phyloP scores from a whole-genome alignment of 2,329 filamentous ascomycete genomes.

The Coniella vitis region DNA sequence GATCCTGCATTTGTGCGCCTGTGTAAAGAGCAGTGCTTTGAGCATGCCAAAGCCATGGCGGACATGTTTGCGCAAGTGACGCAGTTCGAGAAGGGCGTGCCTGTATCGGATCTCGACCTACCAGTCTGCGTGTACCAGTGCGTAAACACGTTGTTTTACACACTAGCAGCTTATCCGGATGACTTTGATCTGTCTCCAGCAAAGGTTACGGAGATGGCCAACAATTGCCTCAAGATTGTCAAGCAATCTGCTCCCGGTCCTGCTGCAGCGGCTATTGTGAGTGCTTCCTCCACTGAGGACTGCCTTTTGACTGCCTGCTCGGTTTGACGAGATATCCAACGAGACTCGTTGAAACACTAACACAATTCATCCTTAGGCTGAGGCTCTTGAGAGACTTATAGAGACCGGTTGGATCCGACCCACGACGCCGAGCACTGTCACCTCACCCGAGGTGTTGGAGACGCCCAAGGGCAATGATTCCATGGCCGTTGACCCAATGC shows the following conservation, averaged over 20 bases:
- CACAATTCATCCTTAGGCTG: slow-evolving; percentile 20
- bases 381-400: slow-evolving; percentile 47
- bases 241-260: slow-evolving; percentile 44
- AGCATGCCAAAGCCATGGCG: slow-evolving; percentile 48
- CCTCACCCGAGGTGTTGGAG: slow-evolving; percentile 7
- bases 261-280: slow-evolving; percentile 42
- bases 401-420: slow-evolving; percentile 28
- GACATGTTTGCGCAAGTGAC: slow-evolving; percentile 48
- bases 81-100: slow-evolving; percentile 41
- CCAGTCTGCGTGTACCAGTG: slow-evolving; percentile 51
- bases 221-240: slow-evolving; percentile 44
- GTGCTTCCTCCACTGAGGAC: slow-evolving; percentile 17
- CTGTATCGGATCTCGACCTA: slow-evolving; percentile 48
- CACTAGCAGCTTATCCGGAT: slow-evolving; percentile 36
- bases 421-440: slow-evolving; percentile 23
- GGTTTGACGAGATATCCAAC: background rate
- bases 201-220: slow-evolving; percentile 41
- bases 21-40: slow-evolving; percentile 44
- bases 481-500: slow-evolving; percentile 14
- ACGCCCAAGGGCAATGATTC: slow-evolving; percentile 10
- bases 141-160: slow-evolving; percentile 45
- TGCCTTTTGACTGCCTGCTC: too few species aligned
- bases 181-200: slow-evolving; percentile 39
- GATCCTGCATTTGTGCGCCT: slow-evolving; percentile 41
- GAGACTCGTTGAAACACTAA: background rate